Conservation (phyloP, 2,329 filamentous ascomycete species). For the Paracoccidioides brasiliensis region DNA sequence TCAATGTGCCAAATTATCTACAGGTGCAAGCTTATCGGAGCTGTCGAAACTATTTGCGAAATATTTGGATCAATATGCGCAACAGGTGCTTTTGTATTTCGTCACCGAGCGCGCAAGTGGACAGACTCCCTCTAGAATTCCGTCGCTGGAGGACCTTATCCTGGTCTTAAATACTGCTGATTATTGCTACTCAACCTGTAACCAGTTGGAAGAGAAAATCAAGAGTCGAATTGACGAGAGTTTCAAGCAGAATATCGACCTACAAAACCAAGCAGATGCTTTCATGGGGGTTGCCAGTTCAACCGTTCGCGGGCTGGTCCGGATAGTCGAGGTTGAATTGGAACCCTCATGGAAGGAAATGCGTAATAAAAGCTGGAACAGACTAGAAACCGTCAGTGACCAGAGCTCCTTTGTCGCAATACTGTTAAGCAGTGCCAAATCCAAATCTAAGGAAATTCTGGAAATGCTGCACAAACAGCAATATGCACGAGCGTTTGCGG, state of each 20-base stretch:
- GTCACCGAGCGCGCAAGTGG: conserved; percentile 46
- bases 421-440: conserved; percentile 59
- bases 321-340: conserved; percentile 66
- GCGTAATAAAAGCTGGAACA: conserved; percentile 90
- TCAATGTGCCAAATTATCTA: conserved; percentile 92
- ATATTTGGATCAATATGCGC: conserved; percentile 89
- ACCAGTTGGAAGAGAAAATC: conserved; percentile 88
- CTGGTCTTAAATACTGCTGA: conserved; percentile 92
- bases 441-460: conserved; percentile 60
- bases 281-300: conserved; percentile 92
- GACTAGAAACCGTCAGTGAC: conserved; percentile 83
- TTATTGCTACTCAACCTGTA: conserved; percentile 90
- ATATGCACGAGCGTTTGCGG: conserved; percentile 87
- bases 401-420: conserved; percentile 86
- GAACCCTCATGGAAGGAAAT: conserved; percentile 92
- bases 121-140: conserved; percentile 39
- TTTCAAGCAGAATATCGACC: conserved; percentile 61
- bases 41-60: conserved; percentile 75
- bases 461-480: conserved; percentile 73
- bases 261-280: conserved; percentile 85
- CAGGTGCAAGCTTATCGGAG: conserved; percentile 73
- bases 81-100: conserved; percentile 73
- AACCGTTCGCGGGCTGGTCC: conserved; percentile 70
- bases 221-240: conserved; percentile 77
- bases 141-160: conserved; percentile 58